Evolutionary conservation across 2,329 filamentous ascomycete genomes (phyloP), one percentile per base, ranked within the genome.

Genomic region (Periconia digitata): DNA sequence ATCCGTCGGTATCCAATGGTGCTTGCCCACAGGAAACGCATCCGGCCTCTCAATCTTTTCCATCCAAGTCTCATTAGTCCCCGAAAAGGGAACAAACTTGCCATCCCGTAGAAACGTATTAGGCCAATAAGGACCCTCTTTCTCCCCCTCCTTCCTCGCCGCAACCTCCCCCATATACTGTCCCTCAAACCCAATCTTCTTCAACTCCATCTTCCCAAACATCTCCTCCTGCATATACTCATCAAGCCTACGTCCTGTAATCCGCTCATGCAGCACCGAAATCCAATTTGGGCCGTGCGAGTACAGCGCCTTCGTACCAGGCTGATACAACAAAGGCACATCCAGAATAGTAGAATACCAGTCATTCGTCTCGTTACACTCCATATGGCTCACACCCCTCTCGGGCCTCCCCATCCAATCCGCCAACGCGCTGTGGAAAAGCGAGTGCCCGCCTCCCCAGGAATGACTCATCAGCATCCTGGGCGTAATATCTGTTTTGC

Each of bases 231-330:
- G 20, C 6, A 64, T 43, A 27, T 55, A 53, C 2, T 51, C 56
- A 0, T 67, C 67, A 3, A 81, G 60, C 0, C 55, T 53, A 43
- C 64, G 50, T 3, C 70, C 66, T 0, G 72, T 76, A 3, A 76
- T 40, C 3, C 57, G 59, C 56, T 79, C 74, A n/a, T 81, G 64
- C 1, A 75, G 66, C 8, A 72, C 58, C 6, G 74, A 76, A 1
- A 76, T 72, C 77, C 77, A 80, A 63, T 81, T 78, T n/a, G 75
- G 46, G 1, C 70, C 70, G n/a, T 70, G 63, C 8, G 79, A 78
- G 50, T 81, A 82, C 29, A 65, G 68, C 73, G 78, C 81, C 13
- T 74, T 71, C 2, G 73, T 70, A 6, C 78, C 79, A 0, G 79
- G 79, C 24, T 72, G 72, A 44, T 43, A 64, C 1, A 62, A 21